phyloP scores from a whole-genome alignment of 371 early-diverging fungal species.

The Mortierella sp. region DNA sequence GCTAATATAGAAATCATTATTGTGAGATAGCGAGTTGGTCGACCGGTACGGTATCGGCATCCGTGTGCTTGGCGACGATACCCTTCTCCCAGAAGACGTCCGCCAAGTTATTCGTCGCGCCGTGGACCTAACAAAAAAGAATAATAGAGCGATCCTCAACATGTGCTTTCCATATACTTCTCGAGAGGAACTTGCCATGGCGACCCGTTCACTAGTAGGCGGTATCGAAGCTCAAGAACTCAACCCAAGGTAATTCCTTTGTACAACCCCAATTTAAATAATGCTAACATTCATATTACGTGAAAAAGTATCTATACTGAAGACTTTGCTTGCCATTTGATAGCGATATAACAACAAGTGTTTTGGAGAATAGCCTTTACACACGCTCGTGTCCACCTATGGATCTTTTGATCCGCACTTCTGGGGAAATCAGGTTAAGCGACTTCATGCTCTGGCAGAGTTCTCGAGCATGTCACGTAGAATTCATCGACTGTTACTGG shows the following conservation, averaged over 20 bases:
- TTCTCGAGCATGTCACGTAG: conserved; percentile 78
- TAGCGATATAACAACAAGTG: conserved; percentile 75
- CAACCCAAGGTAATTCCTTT: conserved; percentile 58
- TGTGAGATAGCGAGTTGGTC: conserved; percentile 74
- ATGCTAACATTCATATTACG: neutral
- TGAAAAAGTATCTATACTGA: no score
- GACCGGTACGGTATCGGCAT: conserved; percentile 81
- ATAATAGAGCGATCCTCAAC: conserved; percentile 86
- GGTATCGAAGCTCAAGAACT: conserved; percentile 69
- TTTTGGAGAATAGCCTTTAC: conserved; percentile 74
- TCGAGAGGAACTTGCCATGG: conserved; percentile 89
- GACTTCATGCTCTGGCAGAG: conserved; percentile 99
- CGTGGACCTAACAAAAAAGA: conserved; percentile 75
- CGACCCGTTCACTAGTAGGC: conserved; percentile 64
- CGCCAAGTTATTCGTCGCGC: conserved; percentile 69
- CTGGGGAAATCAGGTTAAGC: conserved; percentile 96
- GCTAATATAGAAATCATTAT: neutral
- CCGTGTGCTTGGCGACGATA: conserved; percentile 86
- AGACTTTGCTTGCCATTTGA: neutral
- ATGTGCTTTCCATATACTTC: conserved; percentile 98
- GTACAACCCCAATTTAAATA: neutral
- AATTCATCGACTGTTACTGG: conserved; percentile 92
- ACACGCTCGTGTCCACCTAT: conserved; percentile 82
- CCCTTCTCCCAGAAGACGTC: conserved; percentile 78
- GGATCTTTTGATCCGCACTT: conserved; percentile 97